phyloP scores from a whole-genome alignment of 352 stramenopile genomes.

The Pythium phragmitis region DNA sequence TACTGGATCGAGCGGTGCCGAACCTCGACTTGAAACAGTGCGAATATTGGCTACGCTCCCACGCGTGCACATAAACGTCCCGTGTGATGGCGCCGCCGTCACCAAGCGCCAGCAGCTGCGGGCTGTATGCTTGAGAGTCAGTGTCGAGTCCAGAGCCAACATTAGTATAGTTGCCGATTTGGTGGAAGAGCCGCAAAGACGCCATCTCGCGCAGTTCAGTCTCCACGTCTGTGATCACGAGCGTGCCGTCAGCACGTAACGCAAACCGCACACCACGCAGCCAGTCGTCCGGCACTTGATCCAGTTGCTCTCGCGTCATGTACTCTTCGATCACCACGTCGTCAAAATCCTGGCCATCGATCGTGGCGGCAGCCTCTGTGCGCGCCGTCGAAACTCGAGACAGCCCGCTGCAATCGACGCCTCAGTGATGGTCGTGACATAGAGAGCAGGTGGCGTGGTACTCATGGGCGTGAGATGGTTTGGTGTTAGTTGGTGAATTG shows the following conservation, averaged over 20 bases:
- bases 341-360: background rate
- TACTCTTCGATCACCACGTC: background rate
- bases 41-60: background rate
- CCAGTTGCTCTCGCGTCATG: background rate
- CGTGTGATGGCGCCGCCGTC: background rate
- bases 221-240: conserved; percentile 1
- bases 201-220: background rate
- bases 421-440: no score
- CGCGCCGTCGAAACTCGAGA: background rate
- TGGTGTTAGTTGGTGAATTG: no score
- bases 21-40: background rate
- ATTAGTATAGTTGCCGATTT: background rate
- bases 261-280: background rate
- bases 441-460: no score
- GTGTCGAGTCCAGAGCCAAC: background rate
- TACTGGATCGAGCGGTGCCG: background rate
- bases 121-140: background rate
- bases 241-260: background rate
- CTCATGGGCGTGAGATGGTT: no score
- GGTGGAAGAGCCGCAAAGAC: background rate
- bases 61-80: background rate
- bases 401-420: no score
- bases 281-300: background rate
- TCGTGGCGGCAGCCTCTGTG: background rate
- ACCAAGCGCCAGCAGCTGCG: background rate